Base-by-base conservation (phyloP, 129 eudicot species). In the Logfia minima region DNA sequence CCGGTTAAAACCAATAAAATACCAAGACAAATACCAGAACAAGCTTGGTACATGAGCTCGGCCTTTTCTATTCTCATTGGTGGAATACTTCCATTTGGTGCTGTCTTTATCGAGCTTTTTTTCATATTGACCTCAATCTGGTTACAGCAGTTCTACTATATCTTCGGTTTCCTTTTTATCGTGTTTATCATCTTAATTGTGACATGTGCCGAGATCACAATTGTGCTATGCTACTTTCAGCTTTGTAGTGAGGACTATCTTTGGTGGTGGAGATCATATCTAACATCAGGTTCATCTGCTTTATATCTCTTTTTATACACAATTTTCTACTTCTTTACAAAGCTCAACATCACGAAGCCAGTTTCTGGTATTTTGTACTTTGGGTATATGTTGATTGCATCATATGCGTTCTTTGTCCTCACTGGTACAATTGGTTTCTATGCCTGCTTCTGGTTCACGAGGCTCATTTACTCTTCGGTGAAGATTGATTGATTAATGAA, bases 201-300 rank as follows among this genome's bases (percentile, higher is more conserved):
- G 22, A 87, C 96, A 23, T 90, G 92, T 81, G 96, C 90, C 0
- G 96, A 90, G 81, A 90, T 90, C 81, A 85, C 92, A 37, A 87
- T 90, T 39, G 90, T 90, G 51, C 77, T 90, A 9, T 90, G 96
- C 86, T 90, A 90, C 83, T 90, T 90, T 87, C 96, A 90, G 81
- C 85, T 90, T 10, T 90, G 96, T 75, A 90, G 96, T 51, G 92
- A 90, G 71, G 92, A 90, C 55, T 90, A 90, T 45, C 84, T 80
- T 0, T 90, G 96, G 96, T 90, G 96, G 96, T 90, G 96, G 96
- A 87, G 96, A 53, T 77, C 96, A 0, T 90, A 87, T 72, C 73
- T 90, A 70, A 90, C 92, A 4, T 85, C 96, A 26, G 92, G 96
- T 32, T 87, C 96, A 21, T 90, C 96, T 4, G 96, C 92, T 34